Evolutionary conservation across 1,284 basidiomycete genomes (phyloP), one percentile per base, ranked within the genome.

Genomic region (Sporisorium reilianum): DNA sequence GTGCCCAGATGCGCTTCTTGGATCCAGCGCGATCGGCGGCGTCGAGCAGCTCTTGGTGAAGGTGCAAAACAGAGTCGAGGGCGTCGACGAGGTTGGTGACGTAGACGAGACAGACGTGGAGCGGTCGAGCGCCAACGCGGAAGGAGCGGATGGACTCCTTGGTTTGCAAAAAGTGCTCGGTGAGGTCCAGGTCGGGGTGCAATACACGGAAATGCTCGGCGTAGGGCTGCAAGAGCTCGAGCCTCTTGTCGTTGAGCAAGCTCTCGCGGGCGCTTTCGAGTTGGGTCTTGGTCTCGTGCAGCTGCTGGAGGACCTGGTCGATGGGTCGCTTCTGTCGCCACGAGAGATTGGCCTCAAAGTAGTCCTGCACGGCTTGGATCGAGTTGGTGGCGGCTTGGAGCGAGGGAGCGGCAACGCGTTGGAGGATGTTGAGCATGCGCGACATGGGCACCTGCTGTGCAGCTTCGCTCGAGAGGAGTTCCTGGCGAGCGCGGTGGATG

Each of bases 81-180:
- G 86, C 82, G 45, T 85, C 83, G 26, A 87, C 64, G 26, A 89
- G 74, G 63, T 88, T 87, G 46, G 87, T 83, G 36, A 86, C 82
- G 65, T 88, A 89, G 11, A 88, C 87, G 74, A 88, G 87, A 38
- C 87, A 83, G 46, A 88, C 65, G 75, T 88, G 87, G 18, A 90
- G 84, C 22, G 87, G 85, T 74, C 56, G 87, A 79, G 64, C 88
- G 26, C 75, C 66, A 2, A 46, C 23, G 69, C 77, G 26, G 61
- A 72, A 78, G 0, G 56, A 46, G 7, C 46, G 56, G 42, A 64
- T 51, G 6, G 64, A 65, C 16, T 72, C 63, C 34, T 32, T 49
- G 18, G 72, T 70, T 22, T 63, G 59, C 53, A 75, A 34, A n/a
- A 75, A 75, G 53, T 75, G 59, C 26, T 65, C 44, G 22, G 49